phyloP scores from a whole-genome alignment of 768 basidiomycete species.

The Crassisporium funariophilum region DNA sequence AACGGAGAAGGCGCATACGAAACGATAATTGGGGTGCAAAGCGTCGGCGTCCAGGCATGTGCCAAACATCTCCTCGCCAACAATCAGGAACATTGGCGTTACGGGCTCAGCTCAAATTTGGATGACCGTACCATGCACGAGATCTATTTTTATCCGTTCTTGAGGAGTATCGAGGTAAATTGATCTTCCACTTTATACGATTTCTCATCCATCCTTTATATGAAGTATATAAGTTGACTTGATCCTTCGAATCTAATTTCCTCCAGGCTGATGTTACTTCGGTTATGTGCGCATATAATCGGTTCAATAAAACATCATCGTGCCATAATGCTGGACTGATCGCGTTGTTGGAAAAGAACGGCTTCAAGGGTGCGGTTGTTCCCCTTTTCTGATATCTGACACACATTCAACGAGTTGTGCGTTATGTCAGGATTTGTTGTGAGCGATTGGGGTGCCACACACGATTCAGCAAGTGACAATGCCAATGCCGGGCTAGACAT shows the following conservation, averaged over 20 bases:
- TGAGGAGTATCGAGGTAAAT: background rate
- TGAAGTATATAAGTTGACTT: conserved; percentile 33
- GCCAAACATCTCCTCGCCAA: conserved; percentile 55
- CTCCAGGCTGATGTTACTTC: conserved; percentile 48
- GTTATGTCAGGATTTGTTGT: conserved; percentile 41
- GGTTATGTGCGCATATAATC: conserved; percentile 57
- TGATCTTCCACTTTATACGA: no score
- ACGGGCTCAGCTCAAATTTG: conserved; percentile 45
- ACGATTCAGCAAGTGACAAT: conserved; percentile 47
- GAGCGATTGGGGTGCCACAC: conserved; percentile 56
- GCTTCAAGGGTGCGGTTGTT: conserved; percentile 41
- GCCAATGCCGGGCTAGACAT: conserved; percentile 52
- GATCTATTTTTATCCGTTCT: background rate
- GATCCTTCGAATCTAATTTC: background rate
- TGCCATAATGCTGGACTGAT: conserved; percentile 61
- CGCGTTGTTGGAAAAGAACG: conserved; percentile 39
- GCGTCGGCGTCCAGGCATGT: conserved; percentile 60
- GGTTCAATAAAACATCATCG: conserved; percentile 61
- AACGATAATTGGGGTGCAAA: conserved; percentile 62
- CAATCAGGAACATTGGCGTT: conserved; percentile 56
- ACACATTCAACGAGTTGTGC: background rate
- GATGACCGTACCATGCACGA: conserved; percentile 46
- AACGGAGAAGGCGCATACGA: conserved; percentile 61
- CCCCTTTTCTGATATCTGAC: background rate
- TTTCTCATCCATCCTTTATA: no score